phyloP scores from a whole-genome alignment of 257 asterid genomes.

The Rhazya stricta region DNA sequence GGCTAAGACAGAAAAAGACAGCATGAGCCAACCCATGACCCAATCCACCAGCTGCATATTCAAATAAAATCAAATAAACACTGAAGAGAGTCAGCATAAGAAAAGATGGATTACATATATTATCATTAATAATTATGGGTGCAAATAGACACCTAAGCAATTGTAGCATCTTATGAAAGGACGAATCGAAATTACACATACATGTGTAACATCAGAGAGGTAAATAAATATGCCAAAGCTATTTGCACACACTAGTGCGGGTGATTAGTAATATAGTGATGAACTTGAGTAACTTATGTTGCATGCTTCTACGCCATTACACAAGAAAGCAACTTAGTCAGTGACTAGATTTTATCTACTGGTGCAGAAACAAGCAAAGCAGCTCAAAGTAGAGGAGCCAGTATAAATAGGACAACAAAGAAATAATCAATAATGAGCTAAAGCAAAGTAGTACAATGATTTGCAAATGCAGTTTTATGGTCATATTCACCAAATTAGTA shows the following conservation, averaged over 20 bases:
- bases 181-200: neutral
- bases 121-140: neutral
- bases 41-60: slow-evolving; percentile 83
- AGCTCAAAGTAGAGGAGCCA: neutral
- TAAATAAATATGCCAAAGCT: neutral
- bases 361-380: neutral
- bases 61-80: slow-evolving; percentile 12
- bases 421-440: too few relatives aligned
- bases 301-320: neutral
- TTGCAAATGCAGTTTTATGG: too few relatives aligned
- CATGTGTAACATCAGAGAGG: neutral
- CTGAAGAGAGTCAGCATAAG: neutral
- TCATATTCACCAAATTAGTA: too few relatives aligned
- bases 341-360: neutral
- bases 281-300: neutral
- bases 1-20: slow-evolving; percentile 92
- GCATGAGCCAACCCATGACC: slow-evolving; percentile 99
- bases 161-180: neutral
- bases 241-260: neutral
- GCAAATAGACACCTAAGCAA: neutral
- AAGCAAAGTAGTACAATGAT: neutral
- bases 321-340: neutral
- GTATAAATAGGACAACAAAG: neutral
- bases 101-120: slow-evolving; percentile 5
- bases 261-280: neutral